Conservation (phyloP, 805 yeast genomes). For the Nakazawaea populi region DNA sequence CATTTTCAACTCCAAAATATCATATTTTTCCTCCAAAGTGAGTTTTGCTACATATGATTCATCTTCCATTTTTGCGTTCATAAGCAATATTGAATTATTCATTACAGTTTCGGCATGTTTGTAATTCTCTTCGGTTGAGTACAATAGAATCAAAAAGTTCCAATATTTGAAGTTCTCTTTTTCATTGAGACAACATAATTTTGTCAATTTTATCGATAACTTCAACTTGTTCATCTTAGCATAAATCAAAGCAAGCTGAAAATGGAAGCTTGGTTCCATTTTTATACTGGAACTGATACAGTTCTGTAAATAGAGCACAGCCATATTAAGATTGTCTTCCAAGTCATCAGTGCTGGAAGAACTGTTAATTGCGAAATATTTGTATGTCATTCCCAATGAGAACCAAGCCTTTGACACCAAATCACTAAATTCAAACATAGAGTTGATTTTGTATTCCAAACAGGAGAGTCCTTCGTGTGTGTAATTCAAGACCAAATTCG, state of each 20-base stretch:
- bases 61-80: constrained; percentile 16
- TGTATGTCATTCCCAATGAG: constrained; percentile 5
- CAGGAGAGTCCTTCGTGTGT: background rate
- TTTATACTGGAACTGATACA: background rate
- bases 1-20: constrained; percentile 61
- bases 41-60: constrained; percentile 11
- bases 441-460: background rate
- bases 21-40: constrained; percentile 29
- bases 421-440: background rate
- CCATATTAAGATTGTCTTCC: background rate
- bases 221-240: constrained; percentile 7
- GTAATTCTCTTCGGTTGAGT: constrained; percentile 9
- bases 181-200: constrained; percentile 6
- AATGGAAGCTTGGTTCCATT: background rate
- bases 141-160: constrained; percentile 10
- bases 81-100: constrained; percentile 7
- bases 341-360: constrained; percentile 1
- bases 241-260: constrained; percentile 4
- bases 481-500: background rate
- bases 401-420: background rate
- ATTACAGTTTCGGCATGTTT: constrained; percentile 6
- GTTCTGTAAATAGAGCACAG: background rate
- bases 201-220: constrained; percentile 6
- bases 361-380: background rate
- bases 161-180: constrained; percentile 11